Evolutionary conservation across 192 early-diverging fungal species (phyloP).

Genomic region (Chytriomyces sp.): DNA sequence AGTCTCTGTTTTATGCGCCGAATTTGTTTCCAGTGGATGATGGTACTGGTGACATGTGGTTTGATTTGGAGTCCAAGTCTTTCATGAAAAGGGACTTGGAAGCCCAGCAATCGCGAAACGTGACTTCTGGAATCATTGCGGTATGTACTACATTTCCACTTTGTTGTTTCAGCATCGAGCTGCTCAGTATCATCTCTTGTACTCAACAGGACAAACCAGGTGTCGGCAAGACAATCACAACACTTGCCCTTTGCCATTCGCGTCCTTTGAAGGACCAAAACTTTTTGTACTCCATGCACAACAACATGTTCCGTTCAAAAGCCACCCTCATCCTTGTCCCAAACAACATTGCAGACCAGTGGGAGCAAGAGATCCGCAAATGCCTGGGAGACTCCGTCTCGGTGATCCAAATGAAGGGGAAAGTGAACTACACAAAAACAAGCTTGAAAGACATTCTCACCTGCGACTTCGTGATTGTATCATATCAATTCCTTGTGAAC

Average conservation of each 20-base stretch:
- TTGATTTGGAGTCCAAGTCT: too few relatives aligned
- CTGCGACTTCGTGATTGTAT: slow-evolving; percentile 4
- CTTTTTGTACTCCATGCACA: background rate
- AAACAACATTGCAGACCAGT: slow-evolving; percentile 23
- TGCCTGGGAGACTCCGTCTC: slow-evolving; percentile 17
- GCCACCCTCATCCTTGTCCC: slow-evolving; percentile 15
- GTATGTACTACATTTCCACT: background rate
- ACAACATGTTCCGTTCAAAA: background rate
- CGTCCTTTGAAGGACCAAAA: slow-evolving; percentile 2
- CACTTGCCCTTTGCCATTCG: slow-evolving; percentile 23
- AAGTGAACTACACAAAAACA: background rate
- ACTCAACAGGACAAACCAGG: slow-evolving; percentile 25
- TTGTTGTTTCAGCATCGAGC: too few relatives aligned
- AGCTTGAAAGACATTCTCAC: background rate
- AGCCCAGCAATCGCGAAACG: background rate
- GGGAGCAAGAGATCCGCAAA: slow-evolving; percentile 29
- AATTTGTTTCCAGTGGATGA: too few relatives aligned
- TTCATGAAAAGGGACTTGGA: background rate
- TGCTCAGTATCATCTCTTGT: background rate
- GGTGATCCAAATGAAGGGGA: slow-evolving; percentile 30
- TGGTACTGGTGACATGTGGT: background rate
- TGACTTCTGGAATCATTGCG: background rate
- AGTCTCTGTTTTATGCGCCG: slow-evolving; percentile 5
- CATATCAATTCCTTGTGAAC: background rate
- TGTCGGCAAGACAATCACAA: slow-evolving; percentile 23